Percentiles rank a stretch among this genome's conserved stretches.
Conservation (phyloP, 192 early-diverging fungal genomes). For the Backusella westeae region DNA sequence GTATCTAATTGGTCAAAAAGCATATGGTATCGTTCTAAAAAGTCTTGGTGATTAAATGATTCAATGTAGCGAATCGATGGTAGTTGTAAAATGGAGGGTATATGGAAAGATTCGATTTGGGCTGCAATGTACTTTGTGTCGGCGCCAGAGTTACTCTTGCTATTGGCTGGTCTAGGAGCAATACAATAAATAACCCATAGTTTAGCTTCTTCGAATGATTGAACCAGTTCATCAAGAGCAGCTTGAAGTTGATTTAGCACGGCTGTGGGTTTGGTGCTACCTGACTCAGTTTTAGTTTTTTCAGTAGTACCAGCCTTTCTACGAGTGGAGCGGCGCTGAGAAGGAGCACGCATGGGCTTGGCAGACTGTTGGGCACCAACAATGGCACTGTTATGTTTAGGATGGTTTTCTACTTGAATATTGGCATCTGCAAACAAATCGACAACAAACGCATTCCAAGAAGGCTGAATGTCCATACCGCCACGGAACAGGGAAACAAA, state of each 20-base stretch:
- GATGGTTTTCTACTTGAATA: constrained; percentile 68
- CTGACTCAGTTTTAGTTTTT: background rate
- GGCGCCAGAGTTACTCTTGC: constrained; percentile 31
- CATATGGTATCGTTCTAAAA: constrained; percentile 63
- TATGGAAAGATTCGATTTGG: constrained; percentile 68
- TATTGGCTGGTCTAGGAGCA: constrained; percentile 50
- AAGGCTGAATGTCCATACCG: constrained; percentile 51
- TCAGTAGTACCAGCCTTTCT: constrained; percentile 3
- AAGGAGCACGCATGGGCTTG: constrained; percentile 69
- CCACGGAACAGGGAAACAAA: constrained; percentile 80
- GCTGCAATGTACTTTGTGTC: constrained; percentile 61
- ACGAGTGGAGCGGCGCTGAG: constrained; percentile 49
- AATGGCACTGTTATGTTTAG: constrained; percentile 66
- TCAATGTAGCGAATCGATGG: constrained; percentile 70
- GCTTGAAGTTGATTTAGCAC: constrained; percentile 53
- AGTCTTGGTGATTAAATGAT: constrained; percentile 64
- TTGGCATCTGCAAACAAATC: constrained; percentile 69
- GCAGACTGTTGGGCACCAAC: constrained; percentile 73
- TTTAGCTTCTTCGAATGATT: constrained; percentile 72
- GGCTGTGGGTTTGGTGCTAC: constrained; percentile 16
- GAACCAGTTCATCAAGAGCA: constrained; percentile 74
- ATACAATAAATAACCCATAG: constrained; percentile 85
- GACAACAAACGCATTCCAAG: constrained; percentile 72
- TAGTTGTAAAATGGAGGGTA: constrained; percentile 64
- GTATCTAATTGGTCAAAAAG: constrained; percentile 26